phyloP scores from a whole-genome alignment of 1,139 yeast species.

The Diutina pseudorugosa region DNA sequence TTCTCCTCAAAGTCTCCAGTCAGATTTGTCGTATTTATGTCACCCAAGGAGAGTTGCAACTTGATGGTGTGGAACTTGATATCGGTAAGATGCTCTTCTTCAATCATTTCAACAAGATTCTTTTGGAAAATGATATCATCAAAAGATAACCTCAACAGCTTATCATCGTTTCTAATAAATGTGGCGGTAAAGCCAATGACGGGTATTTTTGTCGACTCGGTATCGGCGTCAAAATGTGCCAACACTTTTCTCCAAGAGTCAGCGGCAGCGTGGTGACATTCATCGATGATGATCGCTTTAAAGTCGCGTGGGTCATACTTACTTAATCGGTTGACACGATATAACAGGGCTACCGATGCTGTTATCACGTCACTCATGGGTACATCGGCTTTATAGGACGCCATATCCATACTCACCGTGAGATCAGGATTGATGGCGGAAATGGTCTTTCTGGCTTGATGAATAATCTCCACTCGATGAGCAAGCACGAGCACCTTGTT shows the following conservation, averaged over 20 bases:
- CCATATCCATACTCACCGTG: constrained; percentile 67
- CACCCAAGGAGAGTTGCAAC: constrained; percentile 24
- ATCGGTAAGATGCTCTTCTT: constrained; percentile 58
- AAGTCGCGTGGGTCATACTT: constrained; percentile 45
- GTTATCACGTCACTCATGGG: constrained; percentile 52
- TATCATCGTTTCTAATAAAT: constrained; percentile 51
- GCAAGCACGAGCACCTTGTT: constrained; percentile 56
- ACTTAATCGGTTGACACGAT: constrained; percentile 34
- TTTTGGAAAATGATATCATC: constrained; percentile 70
- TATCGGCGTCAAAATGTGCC: constrained; percentile 47
- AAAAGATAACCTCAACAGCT: constrained; percentile 45
- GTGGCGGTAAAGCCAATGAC: constrained; percentile 90
- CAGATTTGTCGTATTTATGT: constrained; percentile 14
- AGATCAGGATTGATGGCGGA: constrained; percentile 34
- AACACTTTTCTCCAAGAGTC: constrained; percentile 49
- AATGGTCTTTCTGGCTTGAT: constrained; percentile 53
- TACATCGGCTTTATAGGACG: constrained; percentile 23
- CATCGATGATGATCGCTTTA: constrained; percentile 75
- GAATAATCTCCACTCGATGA: constrained; percentile 69
- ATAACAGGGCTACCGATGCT: constrained; percentile 65
- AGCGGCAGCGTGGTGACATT: constrained; percentile 90
- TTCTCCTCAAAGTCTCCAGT: constrained; percentile 44
- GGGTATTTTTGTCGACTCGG: neutral
- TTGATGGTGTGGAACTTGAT: constrained; percentile 52
- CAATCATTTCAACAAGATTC: constrained; percentile 54